Conservation (phyloP, 495 filamentous ascomycete species). For the Penicillium cinerascens region DNA sequence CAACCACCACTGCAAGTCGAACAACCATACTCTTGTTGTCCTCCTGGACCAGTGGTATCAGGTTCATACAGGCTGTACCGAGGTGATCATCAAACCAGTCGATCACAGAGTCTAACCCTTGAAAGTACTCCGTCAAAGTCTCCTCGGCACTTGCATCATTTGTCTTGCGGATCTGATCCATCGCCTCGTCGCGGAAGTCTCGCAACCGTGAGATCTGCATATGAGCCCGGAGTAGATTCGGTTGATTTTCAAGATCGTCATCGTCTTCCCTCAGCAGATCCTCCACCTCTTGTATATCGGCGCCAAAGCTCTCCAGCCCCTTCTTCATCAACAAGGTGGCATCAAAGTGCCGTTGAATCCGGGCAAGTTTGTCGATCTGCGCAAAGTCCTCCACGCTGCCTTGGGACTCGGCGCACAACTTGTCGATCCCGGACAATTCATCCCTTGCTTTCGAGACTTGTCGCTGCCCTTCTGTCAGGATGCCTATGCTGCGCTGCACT, state of each 20-base stretch:
- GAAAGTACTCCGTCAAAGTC: slow-evolving; percentile 85
- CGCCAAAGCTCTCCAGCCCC: slow-evolving; percentile 80
- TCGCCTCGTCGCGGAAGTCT: slow-evolving; percentile 91
- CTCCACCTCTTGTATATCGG: slow-evolving; percentile 69
- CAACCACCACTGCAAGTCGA: slow-evolving; percentile 82
- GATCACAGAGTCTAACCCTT: slow-evolving; percentile 79
- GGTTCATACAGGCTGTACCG: slow-evolving; percentile 78
- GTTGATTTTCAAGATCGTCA: slow-evolving; percentile 81
- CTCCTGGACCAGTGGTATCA: slow-evolving; percentile 78
- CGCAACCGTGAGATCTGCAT: slow-evolving; percentile 86
- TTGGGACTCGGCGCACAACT: slow-evolving; percentile 92
- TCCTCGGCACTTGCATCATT: slow-evolving; percentile 68
- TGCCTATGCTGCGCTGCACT: slow-evolving; percentile 85
- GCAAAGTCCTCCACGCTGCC: slow-evolving; percentile 96
- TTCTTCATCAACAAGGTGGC: slow-evolving; percentile 88
- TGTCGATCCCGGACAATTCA: slow-evolving; percentile 97
- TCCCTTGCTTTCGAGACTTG: slow-evolving; percentile 87
- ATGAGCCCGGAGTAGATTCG: slow-evolving; percentile 82
- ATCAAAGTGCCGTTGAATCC: slow-evolving; percentile 91
- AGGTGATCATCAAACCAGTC: slow-evolving; percentile 96
- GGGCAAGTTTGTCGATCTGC: slow-evolving; percentile 88
- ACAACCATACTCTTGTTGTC: slow-evolving; percentile 89
- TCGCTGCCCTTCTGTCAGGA: slow-evolving; percentile 81
- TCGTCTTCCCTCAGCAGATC: slow-evolving; percentile 76
- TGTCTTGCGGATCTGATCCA: slow-evolving; percentile 84